These are phyloP conservation scores for Delitschia confertaspora DNA, from an alignment of 495 filamentous ascomycete genomes.

Conservation along the genomic window DNA sequence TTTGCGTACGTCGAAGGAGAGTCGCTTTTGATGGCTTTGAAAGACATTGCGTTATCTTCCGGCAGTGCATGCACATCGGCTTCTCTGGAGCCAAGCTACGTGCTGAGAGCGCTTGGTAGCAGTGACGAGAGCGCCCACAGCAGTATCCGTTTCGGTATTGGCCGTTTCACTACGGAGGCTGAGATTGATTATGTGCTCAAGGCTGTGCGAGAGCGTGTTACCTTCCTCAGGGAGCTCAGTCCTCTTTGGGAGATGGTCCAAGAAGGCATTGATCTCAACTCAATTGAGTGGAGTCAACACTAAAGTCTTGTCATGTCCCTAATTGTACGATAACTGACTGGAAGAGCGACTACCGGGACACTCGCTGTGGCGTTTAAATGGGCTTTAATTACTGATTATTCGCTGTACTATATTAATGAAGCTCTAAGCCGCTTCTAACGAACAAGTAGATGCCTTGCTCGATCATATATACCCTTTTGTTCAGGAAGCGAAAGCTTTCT, in stretches of 20 bases:
- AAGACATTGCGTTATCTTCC: slow-evolving; percentile 94
- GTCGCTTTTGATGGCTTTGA: slow-evolving; percentile 94
- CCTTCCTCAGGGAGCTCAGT: slow-evolving; percentile 88
- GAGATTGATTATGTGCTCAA: slow-evolving; percentile 98
- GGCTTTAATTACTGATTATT: background rate
- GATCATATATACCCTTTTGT: too few species aligned
- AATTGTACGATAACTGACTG: too few species aligned
- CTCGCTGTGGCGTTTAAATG: background rate
- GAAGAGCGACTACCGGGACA: background rate
- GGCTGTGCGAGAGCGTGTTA: slow-evolving; percentile 80
- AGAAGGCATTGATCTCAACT: slow-evolving; percentile 89
- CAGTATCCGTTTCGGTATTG: slow-evolving; percentile 95
- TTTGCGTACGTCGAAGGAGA: slow-evolving; percentile 98
- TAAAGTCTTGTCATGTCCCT: slow-evolving; percentile 29
- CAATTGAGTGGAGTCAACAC: slow-evolving; percentile 97
- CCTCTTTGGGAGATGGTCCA: slow-evolving; percentile 98
- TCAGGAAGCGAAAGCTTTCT: too few species aligned
- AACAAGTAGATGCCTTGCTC: too few species aligned
- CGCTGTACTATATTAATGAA: slow-evolving; percentile 12
- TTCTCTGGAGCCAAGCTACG: slow-evolving; percentile 92
- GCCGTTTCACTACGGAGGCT: slow-evolving; percentile 85
- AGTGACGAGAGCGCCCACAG: slow-evolving; percentile 96
- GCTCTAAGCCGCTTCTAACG: too few species aligned
- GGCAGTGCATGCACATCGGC: slow-evolving; percentile 96
- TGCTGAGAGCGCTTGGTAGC: slow-evolving; percentile 83